Evolutionary conservation across 768 basidiomycete genomes (phyloP).

Genomic region (Auriscalpium vulgare): DNA sequence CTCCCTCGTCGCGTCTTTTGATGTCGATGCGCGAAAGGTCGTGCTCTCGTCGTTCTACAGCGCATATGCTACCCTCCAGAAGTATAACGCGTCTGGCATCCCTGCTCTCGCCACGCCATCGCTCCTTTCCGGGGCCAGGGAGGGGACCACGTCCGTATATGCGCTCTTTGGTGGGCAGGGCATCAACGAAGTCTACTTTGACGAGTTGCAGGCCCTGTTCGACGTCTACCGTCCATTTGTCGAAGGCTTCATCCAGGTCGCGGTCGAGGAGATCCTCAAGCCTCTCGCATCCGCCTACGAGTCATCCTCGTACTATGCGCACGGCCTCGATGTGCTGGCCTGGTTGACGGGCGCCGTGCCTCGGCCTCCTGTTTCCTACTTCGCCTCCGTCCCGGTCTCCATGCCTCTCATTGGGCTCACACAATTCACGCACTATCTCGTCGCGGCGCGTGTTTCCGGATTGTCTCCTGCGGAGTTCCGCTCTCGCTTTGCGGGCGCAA

Average conservation of each 20-base stretch:
- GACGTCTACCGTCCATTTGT: conserved; percentile 90
- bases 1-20: conserved; percentile 66
- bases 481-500: conserved; percentile 70
- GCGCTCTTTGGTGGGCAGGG: conserved; percentile 98
- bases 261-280: conserved; percentile 60
- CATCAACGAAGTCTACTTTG: conserved; percentile 96
- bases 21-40: conserved; percentile 65
- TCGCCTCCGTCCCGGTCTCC: conserved; percentile 90
- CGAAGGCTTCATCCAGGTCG: conserved; percentile 52
- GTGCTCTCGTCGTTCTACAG: conserved; percentile 75
- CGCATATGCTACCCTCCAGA: conserved; percentile 64
- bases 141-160: conserved; percentile 70
- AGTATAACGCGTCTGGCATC: conserved; percentile 42
- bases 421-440: conserved; percentile 88
- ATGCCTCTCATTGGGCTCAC: conserved; percentile 95
- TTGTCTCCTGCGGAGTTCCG: conserved; percentile 78
- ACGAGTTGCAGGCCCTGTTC: conserved; percentile 87
- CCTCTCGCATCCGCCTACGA: conserved; percentile 60
- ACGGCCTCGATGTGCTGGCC: conserved; percentile 73
- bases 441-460: conserved; percentile 66
- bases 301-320: conserved; percentile 58
- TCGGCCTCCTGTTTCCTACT: conserved; percentile 76
- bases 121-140: conserved; percentile 52
- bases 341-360: conserved; percentile 72
- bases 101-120: conserved; percentile 58